Base-by-base conservation (phyloP, 2,329 filamentous ascomycete genomes). In the Phaeoacremonium minimum region DNA sequence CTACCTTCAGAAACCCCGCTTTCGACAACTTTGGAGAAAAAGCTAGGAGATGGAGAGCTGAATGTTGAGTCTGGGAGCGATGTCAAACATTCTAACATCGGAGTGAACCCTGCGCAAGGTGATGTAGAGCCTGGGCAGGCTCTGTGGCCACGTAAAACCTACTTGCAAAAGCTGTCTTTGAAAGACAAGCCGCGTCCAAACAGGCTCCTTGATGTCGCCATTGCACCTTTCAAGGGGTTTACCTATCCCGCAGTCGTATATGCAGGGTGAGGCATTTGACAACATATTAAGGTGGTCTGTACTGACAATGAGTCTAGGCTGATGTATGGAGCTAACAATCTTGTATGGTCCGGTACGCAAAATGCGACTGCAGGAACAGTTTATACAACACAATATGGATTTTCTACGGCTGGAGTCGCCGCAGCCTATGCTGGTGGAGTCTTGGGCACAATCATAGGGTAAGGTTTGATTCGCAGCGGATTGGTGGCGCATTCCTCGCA, bases 141-240 rank as follows among this genome's bases (percentile, higher is more conserved):
- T 29, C 15, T 30, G 16, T 38, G 56, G 44, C 55, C 54, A 3
- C 50, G 56, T 7, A 66, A 66, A 46, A 56, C 54, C 0, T 66
- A 55, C 42, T 35, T 47, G 30, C 53, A 65, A 15, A 66, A 64
- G 38, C 51, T 64, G 18, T 41, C 12, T 6, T 4, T 39, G 18
- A 39, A 52, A 22, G 60, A 63, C 46, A 61, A 60, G 37, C 53
- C 53, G 12, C 53, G 61, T 9, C 59, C 55, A 5, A 64, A 64
- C 31, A 55, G 61, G 15, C 41, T 65, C 14, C 20, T 62, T 8
- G 55, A 63, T 22, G 57, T 64, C 18, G 54, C 61, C 38, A 45
- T 50, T 34, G 49, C 53, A 6, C 51, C 56, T 2, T 52, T 55
- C 22, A 48, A 46, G 22, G 56, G 57, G 17, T 55, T 55, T 20